phyloP scores from a whole-genome alignment of 768 basidiomycete species.

The Cantharellus anzutake region DNA sequence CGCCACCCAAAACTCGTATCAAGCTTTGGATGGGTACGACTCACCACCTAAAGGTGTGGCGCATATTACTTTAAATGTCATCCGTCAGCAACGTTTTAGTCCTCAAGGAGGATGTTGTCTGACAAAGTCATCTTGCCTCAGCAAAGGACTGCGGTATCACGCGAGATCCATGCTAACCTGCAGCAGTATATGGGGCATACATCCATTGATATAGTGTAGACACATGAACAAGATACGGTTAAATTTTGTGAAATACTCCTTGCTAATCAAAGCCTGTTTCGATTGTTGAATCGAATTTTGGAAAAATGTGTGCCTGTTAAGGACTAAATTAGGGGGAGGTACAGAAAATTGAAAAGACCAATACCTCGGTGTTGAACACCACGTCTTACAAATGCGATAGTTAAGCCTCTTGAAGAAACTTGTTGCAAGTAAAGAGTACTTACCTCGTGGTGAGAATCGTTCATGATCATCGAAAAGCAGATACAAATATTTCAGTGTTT shows the following conservation, averaged over 20 bases:
- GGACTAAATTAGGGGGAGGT: background rate
- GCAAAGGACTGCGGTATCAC: background rate
- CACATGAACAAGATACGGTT: no score
- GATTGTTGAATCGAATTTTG: slow-evolving; percentile 40
- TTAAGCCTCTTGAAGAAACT: no score
- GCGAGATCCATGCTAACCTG: background rate
- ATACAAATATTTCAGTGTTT: slow-evolving; percentile 83
- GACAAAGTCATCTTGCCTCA: no score
- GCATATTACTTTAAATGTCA: no score
- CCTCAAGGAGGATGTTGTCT: no score
- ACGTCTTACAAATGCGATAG: slow-evolving; percentile 30
- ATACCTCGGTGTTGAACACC: slow-evolving; percentile 85
- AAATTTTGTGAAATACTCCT: no score
- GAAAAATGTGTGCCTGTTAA: slow-evolving; percentile 44
- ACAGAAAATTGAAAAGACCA: slow-evolving; percentile 3
- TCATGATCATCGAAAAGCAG: slow-evolving; percentile 60
- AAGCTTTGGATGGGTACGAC: no score
- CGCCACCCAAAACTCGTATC: no score
- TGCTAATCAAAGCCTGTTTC: slow-evolving; percentile 12
- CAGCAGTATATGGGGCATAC: background rate
- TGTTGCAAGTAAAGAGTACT: slow-evolving; percentile 16
- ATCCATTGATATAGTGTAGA: background rate
- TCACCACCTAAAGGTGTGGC: no score
- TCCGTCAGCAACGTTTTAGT: no score
- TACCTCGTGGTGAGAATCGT: slow-evolving; percentile 56